A percentile compares a stretch with the other conserved stretches of the same genome.
These are phyloP conservation scores for Penicillium palitans DNA, from an alignment of 2,329 filamentous ascomycete genomes.

Conservation along the genomic window DNA sequence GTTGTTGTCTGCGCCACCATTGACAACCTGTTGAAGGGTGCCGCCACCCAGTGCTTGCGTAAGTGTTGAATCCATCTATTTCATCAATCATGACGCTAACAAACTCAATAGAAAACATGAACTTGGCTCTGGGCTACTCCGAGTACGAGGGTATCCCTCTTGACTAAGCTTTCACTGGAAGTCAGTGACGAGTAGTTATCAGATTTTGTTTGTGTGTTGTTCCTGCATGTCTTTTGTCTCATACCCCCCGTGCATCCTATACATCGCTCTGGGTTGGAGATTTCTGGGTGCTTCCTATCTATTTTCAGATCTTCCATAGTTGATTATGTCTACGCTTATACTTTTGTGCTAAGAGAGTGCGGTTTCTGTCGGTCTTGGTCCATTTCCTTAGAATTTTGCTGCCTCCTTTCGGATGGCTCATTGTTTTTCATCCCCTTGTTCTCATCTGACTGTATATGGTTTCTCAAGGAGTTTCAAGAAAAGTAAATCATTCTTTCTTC, in stretches of 20 bases:
- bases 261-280: slow-evolving; percentile 30
- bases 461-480: background rate
- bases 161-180: slow-evolving; percentile 38
- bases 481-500: slow-evolving; percentile 1
- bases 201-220: slow-evolving; percentile 12
- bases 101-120: slow-evolving; percentile 74
- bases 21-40: slow-evolving; percentile 91
- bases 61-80: slow-evolving; percentile 46
- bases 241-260: slow-evolving; percentile 34
- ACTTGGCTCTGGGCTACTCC: slow-evolving; percentile 80
- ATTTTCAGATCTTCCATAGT: slow-evolving; percentile 26
- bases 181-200: slow-evolving; percentile 8
- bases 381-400: background rate
- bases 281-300: slow-evolving; percentile 15
- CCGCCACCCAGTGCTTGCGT: slow-evolving; percentile 89
- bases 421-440: background rate
- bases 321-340: slow-evolving; percentile 17
- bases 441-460: slow-evolving; percentile 1
- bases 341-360: slow-evolving; percentile 12
- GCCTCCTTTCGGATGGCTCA: background rate
- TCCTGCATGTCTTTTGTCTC: slow-evolving; percentile 22
- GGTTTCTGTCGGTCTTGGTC: slow-evolving; percentile 5
- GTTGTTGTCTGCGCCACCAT: slow-evolving; percentile 94
- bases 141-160: slow-evolving; percentile 85
- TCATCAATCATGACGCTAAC: slow-evolving; percentile 11